Base-by-base conservation (phyloP, 768 basidiomycete genomes). In the Amanita fuliginea region DNA sequence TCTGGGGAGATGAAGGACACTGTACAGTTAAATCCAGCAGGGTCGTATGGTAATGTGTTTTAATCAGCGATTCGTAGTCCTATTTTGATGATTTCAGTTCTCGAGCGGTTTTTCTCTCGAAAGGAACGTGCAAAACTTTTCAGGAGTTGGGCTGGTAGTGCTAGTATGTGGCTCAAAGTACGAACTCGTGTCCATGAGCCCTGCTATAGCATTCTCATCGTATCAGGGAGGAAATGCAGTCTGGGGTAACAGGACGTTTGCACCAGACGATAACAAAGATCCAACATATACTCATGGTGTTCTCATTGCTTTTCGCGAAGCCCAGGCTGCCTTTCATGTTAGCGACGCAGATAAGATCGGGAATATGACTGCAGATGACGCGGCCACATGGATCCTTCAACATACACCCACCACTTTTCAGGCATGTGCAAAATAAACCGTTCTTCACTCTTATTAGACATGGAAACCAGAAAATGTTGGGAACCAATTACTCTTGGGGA, bases 1-100 rank as follows among this genome's bases (percentile, higher is more conserved):
- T 92, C 89, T 0, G 95, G 95, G 9, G 95, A 98, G 66, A 96
- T 97, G 76, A 84, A 85, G 61, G 90, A 95, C 56, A 94, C 91
- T 0, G 88, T 91, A 4, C 80, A 89, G 59, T 74, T 93, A 67
- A 81, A 85, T 59, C 84, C 84, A 11, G 86, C 83, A 11, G 88
- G 84, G 13, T 78, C 81, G 43, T 86, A 88, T 61, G 82, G 83
- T 83, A 43, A 42, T 8, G 11, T 36, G n/a, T n/a, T 45, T 18
- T 28, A 46, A 21, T 22, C 26, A 13, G 35, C 33, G 34, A 33
- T 19, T 18, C 4, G 37, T 42, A 13, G 6, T 44, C 37, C 19
- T 7, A 30, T 52, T 16, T n/a, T 45, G 26, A 42, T 50, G 19
- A 6, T 22, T 33, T 21, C 51, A 89, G 86, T 91, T 1, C 71